Conservation (phyloP, 192 early-diverging fungal genomes). For the Umbelopsis sp. region DNA sequence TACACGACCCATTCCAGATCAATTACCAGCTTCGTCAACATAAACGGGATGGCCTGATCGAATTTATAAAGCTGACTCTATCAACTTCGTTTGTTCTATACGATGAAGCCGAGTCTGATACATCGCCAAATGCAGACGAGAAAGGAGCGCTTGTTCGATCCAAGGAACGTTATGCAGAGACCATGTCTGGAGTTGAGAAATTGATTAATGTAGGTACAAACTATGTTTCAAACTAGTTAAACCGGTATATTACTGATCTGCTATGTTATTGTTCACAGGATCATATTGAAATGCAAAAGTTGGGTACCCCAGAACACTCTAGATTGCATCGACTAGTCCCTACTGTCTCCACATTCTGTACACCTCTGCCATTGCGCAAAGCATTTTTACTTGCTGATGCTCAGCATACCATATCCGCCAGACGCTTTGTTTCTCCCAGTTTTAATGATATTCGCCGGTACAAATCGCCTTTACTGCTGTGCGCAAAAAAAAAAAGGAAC, state of each 20-base stretch:
- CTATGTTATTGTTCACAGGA: constrained; percentile 30
- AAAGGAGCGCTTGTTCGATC: constrained; percentile 53
- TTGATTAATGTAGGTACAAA: constrained; percentile 62
- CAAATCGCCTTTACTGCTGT: neutral
- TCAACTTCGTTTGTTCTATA: constrained; percentile 88
- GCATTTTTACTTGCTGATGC: constrained; percentile 74
- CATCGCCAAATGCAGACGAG: constrained; percentile 36
- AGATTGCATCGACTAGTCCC: constrained; percentile 79
- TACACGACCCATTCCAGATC: constrained; percentile 6
- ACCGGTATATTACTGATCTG: constrained; percentile 16
- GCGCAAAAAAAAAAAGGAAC: neutral
- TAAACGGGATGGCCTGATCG: constrained; percentile 89
- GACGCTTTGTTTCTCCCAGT: constrained; percentile 84
- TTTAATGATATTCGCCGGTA: constrained; percentile 89
- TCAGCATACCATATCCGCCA: constrained; percentile 68
- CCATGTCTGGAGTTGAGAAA: constrained; percentile 76
- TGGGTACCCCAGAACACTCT: constrained; percentile 66
- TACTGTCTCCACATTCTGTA: constrained; percentile 83
- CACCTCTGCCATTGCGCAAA: constrained; percentile 71
- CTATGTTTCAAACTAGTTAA: neutral
- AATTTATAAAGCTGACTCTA: constrained; percentile 89
- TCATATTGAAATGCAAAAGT: constrained; percentile 52
- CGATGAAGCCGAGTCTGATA: constrained; percentile 30
- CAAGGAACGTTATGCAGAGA: constrained; percentile 74
- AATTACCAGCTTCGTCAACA: constrained; percentile 68